phyloP scores from a whole-genome alignment of 805 yeast species.

The Tetrapisispora iriomotensis region DNA sequence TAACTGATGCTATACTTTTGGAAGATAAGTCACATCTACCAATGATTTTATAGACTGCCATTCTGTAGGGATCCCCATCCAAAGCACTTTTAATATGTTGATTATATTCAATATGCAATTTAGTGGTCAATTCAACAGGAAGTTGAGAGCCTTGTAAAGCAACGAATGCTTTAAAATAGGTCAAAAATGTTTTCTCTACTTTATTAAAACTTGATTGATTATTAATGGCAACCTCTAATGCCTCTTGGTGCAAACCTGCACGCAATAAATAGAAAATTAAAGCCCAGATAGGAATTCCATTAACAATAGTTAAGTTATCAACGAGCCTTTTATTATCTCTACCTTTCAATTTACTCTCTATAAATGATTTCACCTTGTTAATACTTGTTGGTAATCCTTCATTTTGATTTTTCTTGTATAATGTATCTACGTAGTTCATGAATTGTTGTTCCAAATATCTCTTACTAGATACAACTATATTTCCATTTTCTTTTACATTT shows the following conservation, averaged over 20 bases:
- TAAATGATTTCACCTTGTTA: slow-evolving; percentile 59
- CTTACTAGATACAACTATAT: slow-evolving; percentile 46
- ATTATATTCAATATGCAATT: slow-evolving; percentile 71
- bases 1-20: slow-evolving; percentile 59
- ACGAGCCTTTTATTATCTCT: slow-evolving; percentile 41
- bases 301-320: slow-evolving; percentile 53
- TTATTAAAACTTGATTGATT: slow-evolving; percentile 70
- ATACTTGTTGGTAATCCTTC: slow-evolving; percentile 63
- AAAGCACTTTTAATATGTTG: slow-evolving; percentile 63
- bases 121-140: slow-evolving; percentile 56
- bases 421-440: slow-evolving; percentile 54
- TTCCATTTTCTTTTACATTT: slow-evolving; percentile 22
- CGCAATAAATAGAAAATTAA: slow-evolving; percentile 73
- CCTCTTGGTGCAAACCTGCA: slow-evolving; percentile 74
- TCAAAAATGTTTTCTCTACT: slow-evolving; percentile 75
- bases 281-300: slow-evolving; percentile 94
- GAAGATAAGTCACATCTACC: slow-evolving; percentile 76
- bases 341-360: slow-evolving; percentile 38
- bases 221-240: slow-evolving; percentile 53
- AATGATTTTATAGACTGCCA: slow-evolving; percentile 80
- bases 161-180: slow-evolving; percentile 63
- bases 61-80: slow-evolving; percentile 78
- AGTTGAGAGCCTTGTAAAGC: slow-evolving; percentile 45
- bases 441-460: slow-evolving; percentile 67
- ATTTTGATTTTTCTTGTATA: slow-evolving; percentile 1